Base-by-base conservation (phyloP, 2,329 filamentous ascomycete species). In the Aspergillus felis region DNA sequence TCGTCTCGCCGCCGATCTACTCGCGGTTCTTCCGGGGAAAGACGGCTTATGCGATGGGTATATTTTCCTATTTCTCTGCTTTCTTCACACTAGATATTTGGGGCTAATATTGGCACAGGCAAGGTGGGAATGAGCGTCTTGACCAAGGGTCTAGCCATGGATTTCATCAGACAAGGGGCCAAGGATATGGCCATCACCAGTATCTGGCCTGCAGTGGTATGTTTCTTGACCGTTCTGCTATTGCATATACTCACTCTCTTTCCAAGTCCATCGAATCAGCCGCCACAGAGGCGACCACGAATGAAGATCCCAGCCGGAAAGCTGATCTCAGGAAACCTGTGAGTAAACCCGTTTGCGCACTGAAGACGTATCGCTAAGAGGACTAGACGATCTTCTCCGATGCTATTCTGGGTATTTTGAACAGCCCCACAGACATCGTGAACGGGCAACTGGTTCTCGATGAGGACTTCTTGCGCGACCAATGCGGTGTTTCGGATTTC, bases 1-100 rank as follows among this genome's bases (percentile, higher is more conserved):
- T 94, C 55, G 88, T 95, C 55, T 89, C 86, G 67, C 91, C 91
- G 25, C 91, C 91, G 1, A 92, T 95, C 57, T 95, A 95, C 74
- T 89, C 85, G 61, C 82, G 91, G 29, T 95, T 95, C 74, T 92
- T 94, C 72, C 78, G 89, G 24, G 91, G 91, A 10, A 95, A 95
- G 81, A 90, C 90, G 1, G 90, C 88, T 14, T 95, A 95, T 75
- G 90, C 91, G 0, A 83, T 86, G 74, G 82, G 81, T 61, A 62
- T 63, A 25, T 25, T 25, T 25, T 25, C 25, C 25, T 5, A 25
- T 25, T 25, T 29, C n/a, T 56, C 4, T 56, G 35, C 35, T 55
- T 9, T 54, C 54, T 27, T 12, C 35, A 6, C 28, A 10, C 6
- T 10, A 29, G 24, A 7, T 28, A 17, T 10, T 12, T 7, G 49